phyloP scores from a whole-genome alignment of 257 asterid genomes.

The Nicotiana obtusifolia region DNA sequence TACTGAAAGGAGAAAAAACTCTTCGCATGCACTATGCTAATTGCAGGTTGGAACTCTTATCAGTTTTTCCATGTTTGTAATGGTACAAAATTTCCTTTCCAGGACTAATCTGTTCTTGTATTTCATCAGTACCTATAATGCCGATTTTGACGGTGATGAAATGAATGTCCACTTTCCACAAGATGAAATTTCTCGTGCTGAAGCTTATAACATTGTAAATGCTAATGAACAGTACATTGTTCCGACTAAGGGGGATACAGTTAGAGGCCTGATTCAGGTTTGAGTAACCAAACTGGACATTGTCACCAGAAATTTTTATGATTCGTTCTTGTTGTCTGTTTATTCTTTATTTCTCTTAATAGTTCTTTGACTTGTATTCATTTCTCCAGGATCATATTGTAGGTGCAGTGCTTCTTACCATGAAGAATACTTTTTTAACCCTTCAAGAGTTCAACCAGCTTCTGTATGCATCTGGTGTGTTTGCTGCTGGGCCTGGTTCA shows the following conservation, averaged over 20 bases:
- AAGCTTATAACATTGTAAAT: conserved; percentile 92
- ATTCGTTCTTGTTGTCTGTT: conserved; percentile 1
- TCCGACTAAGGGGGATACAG: conserved; percentile 98
- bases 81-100: conserved; percentile 15
- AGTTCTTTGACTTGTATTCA: conserved; percentile 10
- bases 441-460: conserved; percentile 78
- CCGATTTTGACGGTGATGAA: conserved; percentile 99
- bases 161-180: conserved; percentile 98
- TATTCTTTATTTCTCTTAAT: neutral
- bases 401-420: conserved; percentile 77
- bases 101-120: conserved; percentile 22
- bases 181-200: conserved; percentile 99
- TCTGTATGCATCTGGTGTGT: conserved; percentile 87
- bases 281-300: conserved; percentile 16
- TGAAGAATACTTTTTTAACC: conserved; percentile 81
- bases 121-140: conserved; percentile 80
- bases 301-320: neutral
- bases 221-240: conserved; percentile 97
- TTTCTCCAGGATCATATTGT: conserved; percentile 86
- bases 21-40: conserved; percentile 99
- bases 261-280: conserved; percentile 98
- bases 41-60: conserved; percentile 69
- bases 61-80: neutral
- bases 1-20: conserved; percentile 90
- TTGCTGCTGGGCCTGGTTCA: conserved; percentile 38